Evolutionary conservation across 495 filamentous ascomycete species (phyloP).

Genomic region (Penicillium herquei): DNA sequence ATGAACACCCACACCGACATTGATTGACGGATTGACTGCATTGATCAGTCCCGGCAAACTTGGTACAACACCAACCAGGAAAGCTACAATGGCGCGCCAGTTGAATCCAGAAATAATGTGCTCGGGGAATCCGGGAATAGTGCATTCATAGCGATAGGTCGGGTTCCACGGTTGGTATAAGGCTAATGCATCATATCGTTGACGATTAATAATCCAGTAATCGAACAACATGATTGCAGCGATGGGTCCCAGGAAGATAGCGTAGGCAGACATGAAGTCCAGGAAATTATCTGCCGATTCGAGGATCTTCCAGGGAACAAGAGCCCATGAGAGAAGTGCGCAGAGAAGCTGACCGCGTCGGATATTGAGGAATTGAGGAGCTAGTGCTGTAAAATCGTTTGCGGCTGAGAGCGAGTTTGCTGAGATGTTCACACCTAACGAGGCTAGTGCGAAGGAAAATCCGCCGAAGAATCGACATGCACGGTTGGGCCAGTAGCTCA

Average conservation of each 20-base stretch:
- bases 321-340: constrained; percentile 57
- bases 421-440: constrained; percentile 56
- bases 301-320: constrained; percentile 66
- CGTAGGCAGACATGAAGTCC: constrained; percentile 62
- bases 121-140: constrained; percentile 8
- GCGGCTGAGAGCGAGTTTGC: constrained; percentile 64
- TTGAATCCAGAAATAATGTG: constrained; percentile 48
- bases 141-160: constrained; percentile 54
- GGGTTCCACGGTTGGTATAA: constrained; percentile 40
- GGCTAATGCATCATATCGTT: constrained; percentile 57
- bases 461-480: constrained; percentile 52
- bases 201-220: constrained; percentile 64
- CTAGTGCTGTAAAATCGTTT: constrained; percentile 61
- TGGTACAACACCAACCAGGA: constrained; percentile 61
- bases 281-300: constrained; percentile 55
- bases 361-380: constrained; percentile 60
- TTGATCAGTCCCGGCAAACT: constrained; percentile 59
- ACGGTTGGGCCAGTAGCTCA: constrained; percentile 48
- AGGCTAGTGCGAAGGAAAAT: constrained; percentile 46
- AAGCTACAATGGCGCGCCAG: constrained; percentile 63
- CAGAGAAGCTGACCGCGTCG: constrained; percentile 60
- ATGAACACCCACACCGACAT: constrained; percentile 46
- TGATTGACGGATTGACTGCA: constrained; percentile 43
- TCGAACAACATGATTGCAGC: constrained; percentile 65
- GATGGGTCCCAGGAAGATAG: constrained; percentile 69